Base-by-base conservation (phyloP, 139 green algal genomes). In the Chlorella ohadii region DNA sequence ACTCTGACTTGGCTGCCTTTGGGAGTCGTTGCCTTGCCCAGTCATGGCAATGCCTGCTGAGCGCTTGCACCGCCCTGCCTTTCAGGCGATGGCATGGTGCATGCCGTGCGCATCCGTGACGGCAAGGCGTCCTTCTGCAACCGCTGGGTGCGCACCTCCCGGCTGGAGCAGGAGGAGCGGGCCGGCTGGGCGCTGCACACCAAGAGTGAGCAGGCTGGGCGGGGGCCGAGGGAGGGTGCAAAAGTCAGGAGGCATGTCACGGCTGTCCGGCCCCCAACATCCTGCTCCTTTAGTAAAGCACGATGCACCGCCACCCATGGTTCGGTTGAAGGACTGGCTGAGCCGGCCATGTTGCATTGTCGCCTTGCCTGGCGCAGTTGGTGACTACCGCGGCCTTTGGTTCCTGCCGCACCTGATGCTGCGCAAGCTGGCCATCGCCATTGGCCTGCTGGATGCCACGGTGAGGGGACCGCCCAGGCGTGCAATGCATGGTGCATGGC, bases 61-160 rank as follows among this genome's bases (percentile, higher is more conserved):
- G 20, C 34, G 0, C 34, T 0, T 15, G 1, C 36, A 36, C 36
- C 67, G 2, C 51, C 51, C 51, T 55, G 67, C 36, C 27, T 9
- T 20, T 1, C 36, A 81, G 81, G 94, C 16, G 94, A 97, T 74
- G 94, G 92, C 75, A 97, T 97, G 94, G 55, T 96, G 41, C 95
- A 97, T 78, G 88, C 83, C 0, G 89, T 93, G n/a, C 83, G 87
- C 36, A 86, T 97, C 70, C 85, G 88, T 20, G 86, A 75, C 55
- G 92, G 92, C 75, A 82, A 78, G 25, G 94, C 88, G 13, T 70
- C 79, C 1, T 98, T 96, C 88, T 86, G 78, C 88, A 96, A 94
- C 87, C 84, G 84, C 41, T 95, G 82, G 64, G 88, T 98, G 27
- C 31, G 92, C 0, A 96, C 93, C 1, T 31, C 73, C 17, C 82